Evolutionary conservation across 139 green algal species (phyloP).

Genomic region (Tetradesmus lagerheimii): DNA sequence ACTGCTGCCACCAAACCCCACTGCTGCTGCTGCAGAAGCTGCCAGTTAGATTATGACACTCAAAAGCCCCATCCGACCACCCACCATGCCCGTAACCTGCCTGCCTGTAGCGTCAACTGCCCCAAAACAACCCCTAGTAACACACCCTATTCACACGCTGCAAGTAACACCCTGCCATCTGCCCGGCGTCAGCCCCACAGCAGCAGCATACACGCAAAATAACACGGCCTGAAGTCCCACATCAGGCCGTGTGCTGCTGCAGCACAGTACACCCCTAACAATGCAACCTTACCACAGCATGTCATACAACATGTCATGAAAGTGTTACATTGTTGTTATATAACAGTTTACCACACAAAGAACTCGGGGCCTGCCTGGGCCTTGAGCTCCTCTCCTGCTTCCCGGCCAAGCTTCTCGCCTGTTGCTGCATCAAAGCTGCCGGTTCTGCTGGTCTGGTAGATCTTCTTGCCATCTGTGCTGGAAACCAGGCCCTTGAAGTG

Average conservation of each 20-base stretch:
- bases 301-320: background rate
- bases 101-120: background rate
- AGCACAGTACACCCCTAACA: background rate
- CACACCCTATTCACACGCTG: background rate
- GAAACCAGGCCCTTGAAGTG: constrained; percentile 95
- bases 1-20: background rate
- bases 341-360: constrained; percentile 78
- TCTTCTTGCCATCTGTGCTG: constrained; percentile 87
- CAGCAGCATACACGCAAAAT: background rate
- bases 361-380: constrained; percentile 79
- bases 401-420: constrained; percentile 70
- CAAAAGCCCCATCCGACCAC: background rate
- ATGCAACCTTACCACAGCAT: background rate
- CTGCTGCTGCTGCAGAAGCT: background rate
- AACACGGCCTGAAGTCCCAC: background rate
- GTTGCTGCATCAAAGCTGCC: constrained; percentile 71
- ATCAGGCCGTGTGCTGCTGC: background rate
- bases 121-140: background rate
- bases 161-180: background rate
- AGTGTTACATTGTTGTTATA: background rate
- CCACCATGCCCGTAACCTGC: background rate
- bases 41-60: background rate
- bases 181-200: background rate
- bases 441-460: constrained; percentile 74
- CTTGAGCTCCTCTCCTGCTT: constrained; percentile 90